A percentile compares a stretch with the other conserved stretches of the same genome.
phyloP scores from a whole-genome alignment of 1,139 yeast species.

The Geotrichum citri-aurantii region DNA sequence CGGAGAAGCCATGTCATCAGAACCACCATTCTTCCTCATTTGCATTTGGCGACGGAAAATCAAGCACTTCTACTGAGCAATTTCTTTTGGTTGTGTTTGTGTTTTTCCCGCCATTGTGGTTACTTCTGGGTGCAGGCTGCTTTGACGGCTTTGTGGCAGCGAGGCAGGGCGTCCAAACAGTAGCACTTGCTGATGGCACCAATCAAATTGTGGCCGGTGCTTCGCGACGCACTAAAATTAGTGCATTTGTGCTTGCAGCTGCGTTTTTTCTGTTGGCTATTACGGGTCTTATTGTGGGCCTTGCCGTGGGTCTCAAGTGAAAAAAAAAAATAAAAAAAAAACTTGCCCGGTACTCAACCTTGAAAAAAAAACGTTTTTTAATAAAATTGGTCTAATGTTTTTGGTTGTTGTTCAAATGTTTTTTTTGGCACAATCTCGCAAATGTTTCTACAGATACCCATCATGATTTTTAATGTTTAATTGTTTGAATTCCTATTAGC shows the following conservation, averaged over 20 bases:
- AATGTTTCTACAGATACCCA: too few species aligned
- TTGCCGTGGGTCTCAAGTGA: slow-evolving; percentile 14
- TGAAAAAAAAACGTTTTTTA: too few species aligned
- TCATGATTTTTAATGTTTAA: too few species aligned
- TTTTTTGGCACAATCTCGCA: too few species aligned
- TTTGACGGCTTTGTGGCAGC: slow-evolving; percentile 14
- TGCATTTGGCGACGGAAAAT: neutral
- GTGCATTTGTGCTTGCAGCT: slow-evolving; percentile 14
- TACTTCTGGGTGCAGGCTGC: slow-evolving; percentile 16
- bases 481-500: too few species aligned
- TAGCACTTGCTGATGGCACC: neutral
- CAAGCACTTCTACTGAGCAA: slow-evolving; percentile 6
- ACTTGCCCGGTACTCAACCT: too few species aligned
- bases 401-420: too few species aligned
- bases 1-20: neutral
- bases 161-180: neutral
- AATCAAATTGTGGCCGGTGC: neutral
- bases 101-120: slow-evolving; percentile 19
- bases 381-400: too few species aligned
- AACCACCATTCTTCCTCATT: neutral
- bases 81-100: slow-evolving; percentile 12
- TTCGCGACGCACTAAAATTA: slow-evolving; percentile 11
- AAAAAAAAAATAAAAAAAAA: too few species aligned
- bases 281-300: slow-evolving; percentile 16
- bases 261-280: slow-evolving; percentile 13